Evolutionary conservation across 371 early-diverging fungal genomes (phyloP).

Genomic region (Saksenaea vasiformis): DNA sequence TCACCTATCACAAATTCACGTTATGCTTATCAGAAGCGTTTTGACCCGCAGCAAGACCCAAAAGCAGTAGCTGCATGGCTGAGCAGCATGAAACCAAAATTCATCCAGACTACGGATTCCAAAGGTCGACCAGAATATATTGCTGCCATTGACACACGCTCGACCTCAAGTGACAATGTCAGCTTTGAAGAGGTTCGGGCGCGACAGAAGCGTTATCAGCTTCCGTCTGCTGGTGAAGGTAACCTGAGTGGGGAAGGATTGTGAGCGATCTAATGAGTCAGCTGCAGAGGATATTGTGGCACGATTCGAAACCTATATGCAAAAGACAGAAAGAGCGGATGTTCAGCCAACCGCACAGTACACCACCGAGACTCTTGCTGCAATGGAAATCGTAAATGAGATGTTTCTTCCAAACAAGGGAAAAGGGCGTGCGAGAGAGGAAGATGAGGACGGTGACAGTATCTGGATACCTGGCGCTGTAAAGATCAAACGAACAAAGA

Average conservation of each 20-base stretch:
- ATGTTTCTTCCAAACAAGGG: constrained; percentile 9
- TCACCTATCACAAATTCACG: background rate
- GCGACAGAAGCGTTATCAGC: background rate
- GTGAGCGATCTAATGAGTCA: background rate
- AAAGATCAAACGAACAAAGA: constrained; percentile 1
- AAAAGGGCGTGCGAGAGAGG: background rate
- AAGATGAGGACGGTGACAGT: constrained; percentile 9
- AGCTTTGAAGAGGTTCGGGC: constrained; percentile 24
- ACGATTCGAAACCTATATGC: background rate
- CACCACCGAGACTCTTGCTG: constrained; percentile 24
- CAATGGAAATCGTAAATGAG: constrained; percentile 12
- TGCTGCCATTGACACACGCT: background rate
- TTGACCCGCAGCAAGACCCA: background rate
- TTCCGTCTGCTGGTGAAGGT: background rate
- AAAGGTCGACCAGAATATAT: constrained; percentile 8
- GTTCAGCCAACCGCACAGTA: constrained; percentile 6
- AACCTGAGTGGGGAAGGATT: background rate
- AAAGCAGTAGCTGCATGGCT: background rate
- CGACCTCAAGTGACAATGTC: background rate
- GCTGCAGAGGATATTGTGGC: background rate
- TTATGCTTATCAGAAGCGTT: background rate
- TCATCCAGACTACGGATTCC: constrained; percentile 10
- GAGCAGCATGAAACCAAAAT: background rate
- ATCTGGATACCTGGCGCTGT: constrained; percentile 4
- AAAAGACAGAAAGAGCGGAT: background rate